Evolutionary conservation across 345 rosid species (phyloP).

Genomic region (Abelmoschus esculentus): DNA sequence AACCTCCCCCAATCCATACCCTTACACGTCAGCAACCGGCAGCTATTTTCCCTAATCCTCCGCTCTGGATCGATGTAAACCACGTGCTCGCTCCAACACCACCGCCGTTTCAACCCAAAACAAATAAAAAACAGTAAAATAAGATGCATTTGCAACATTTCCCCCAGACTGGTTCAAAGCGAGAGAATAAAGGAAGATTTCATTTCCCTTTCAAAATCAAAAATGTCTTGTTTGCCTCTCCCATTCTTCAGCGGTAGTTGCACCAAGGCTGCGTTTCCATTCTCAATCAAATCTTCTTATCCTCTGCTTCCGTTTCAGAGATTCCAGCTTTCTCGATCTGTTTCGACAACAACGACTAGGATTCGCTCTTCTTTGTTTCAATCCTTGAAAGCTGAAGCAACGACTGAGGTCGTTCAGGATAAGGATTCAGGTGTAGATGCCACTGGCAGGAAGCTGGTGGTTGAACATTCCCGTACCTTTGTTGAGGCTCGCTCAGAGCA

Average conservation of each 20-base stretch:
- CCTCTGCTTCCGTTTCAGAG: slow-evolving; percentile 14
- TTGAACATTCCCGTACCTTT: slow-evolving; percentile 52
- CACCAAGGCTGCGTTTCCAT: slow-evolving; percentile 26
- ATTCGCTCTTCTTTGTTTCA: slow-evolving; percentile 18
- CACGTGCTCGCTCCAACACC: not conserved
- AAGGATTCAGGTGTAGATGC: slow-evolving; percentile 38
- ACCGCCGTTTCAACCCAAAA: not conserved
- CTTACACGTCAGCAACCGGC: not conserved
- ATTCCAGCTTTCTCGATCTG: slow-evolving; percentile 4
- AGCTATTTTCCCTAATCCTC: not conserved
- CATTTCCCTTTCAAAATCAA: not conserved
- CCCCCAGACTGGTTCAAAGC: not conserved
- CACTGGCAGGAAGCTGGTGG: slow-evolving; percentile 8
- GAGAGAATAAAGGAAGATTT: not conserved
- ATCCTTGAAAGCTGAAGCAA: slow-evolving; percentile 35
- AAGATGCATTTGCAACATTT: not conserved
- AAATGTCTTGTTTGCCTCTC: slow-evolving; percentile 32
- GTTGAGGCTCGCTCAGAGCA: slow-evolving; percentile 59
- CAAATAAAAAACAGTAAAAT: not conserved
- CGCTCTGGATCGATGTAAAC: not conserved
- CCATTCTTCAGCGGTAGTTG: slow-evolving; percentile 31
- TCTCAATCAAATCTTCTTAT: slow-evolving; percentile 18
- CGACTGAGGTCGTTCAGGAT: slow-evolving; percentile 61
- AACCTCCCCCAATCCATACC: not conserved
- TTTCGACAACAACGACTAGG: not conserved